These are phyloP conservation scores for Triticum urartu DNA, from an alignment of 176 grass and related monocot species.

Conservation along the genomic window DNA sequence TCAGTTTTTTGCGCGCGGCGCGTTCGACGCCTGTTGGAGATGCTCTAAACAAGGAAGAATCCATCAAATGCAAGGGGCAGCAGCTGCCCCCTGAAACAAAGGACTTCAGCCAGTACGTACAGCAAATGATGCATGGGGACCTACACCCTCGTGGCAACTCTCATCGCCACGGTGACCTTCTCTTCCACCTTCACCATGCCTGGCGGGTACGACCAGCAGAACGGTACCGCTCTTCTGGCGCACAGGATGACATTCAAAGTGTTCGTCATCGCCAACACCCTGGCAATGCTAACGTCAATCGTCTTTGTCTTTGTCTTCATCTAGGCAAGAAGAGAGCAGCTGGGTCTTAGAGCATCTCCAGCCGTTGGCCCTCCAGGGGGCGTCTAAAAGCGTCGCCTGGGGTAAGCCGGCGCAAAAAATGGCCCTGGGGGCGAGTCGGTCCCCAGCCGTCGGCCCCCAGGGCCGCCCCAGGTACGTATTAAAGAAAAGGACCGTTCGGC, in stretches of 20 bases:
- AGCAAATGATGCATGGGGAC: neutral
- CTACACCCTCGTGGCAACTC: constrained; percentile 33
- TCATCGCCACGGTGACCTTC: constrained; percentile 45
- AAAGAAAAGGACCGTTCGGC: too few species aligned
- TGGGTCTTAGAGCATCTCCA: neutral
- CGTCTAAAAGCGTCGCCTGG: too few species aligned
- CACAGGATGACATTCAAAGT: constrained; percentile 18
- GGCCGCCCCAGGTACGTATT: too few species aligned
- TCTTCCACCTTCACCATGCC: constrained; percentile 43
- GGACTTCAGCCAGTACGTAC: neutral
- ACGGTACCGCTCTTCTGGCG: constrained; percentile 13
- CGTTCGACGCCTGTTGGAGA: too few species aligned
- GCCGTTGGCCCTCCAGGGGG: too few species aligned
- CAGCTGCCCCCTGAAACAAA: neutral
- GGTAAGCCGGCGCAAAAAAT: too few species aligned
- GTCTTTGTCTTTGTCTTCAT: constrained; percentile 44
- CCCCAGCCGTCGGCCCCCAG: too few species aligned
- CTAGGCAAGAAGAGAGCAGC: constrained; percentile 16
- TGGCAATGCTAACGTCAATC: constrained; percentile 45
- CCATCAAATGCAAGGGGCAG: neutral
- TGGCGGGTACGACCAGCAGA: neutral
- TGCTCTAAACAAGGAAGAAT: neutral
- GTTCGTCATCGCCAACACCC: constrained; percentile 39
- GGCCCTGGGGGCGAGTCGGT: too few species aligned
- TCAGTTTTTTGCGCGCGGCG: too few species aligned